Percentiles rank a stretch among this genome's conserved stretches.
Conservation (phyloP, 148 eudicot genomes). For the Rhododendron vialii region DNA sequence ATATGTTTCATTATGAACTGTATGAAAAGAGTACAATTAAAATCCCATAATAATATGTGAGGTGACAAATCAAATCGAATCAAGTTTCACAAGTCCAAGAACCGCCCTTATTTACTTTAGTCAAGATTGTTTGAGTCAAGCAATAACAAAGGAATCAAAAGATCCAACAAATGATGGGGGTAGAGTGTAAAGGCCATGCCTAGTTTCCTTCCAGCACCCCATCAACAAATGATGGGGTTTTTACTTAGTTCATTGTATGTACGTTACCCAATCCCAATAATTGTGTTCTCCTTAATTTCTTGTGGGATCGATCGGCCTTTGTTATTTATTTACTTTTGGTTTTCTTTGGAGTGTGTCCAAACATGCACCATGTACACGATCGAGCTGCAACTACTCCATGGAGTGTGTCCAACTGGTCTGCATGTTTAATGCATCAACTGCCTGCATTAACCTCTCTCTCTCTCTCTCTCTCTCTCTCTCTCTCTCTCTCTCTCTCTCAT, state of each 20-base stretch:
- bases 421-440: not conserved
- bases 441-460: not conserved
- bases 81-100: not conserved
- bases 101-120: not conserved
- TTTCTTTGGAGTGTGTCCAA: constrained; percentile 14
- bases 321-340: not conserved
- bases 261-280: not conserved
- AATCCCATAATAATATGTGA: not conserved
- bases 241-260: not conserved
- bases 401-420: constrained; percentile 18
- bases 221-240: not conserved
- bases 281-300: not conserved
- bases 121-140: not conserved
- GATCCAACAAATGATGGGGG: constrained; percentile 11
- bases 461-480: not conserved
- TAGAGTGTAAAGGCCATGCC: not conserved
- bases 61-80: not conserved
- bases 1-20: not conserved
- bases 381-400: not conserved
- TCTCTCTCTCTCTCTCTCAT: not conserved
- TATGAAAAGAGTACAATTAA: not conserved
- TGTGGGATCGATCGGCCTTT: not conserved
- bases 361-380: constrained; percentile 12
- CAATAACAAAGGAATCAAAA: not conserved
- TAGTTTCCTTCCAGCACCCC: not conserved